Evolutionary conservation across 1,284 basidiomycete species (phyloP).

Genomic region (Meripilus lineatus): DNA sequence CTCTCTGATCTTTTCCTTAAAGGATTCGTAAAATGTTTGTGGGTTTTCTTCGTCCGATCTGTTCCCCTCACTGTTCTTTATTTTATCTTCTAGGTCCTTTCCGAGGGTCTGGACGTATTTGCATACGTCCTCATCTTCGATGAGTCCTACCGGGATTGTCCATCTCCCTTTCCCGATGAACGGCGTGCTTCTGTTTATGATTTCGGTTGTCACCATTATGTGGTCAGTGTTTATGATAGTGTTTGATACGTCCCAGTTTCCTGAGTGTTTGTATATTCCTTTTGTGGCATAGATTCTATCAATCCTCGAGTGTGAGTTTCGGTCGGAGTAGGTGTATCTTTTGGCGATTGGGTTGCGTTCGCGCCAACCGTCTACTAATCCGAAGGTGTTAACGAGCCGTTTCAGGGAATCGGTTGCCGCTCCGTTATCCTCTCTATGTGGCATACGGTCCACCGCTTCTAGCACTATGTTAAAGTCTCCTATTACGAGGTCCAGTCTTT

Average conservation of each 20-base stretch:
- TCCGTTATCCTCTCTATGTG: slow-evolving; percentile 18
- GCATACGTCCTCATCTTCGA: slow-evolving; percentile 1
- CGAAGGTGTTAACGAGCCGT: slow-evolving; percentile 17
- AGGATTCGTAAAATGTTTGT: slow-evolving; percentile 19
- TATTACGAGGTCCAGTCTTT: slow-evolving; percentile 26
- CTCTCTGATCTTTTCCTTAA: background rate
- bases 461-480: slow-evolving; percentile 42
- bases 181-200: background rate
- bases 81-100: too few species aligned
- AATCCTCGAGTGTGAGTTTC: slow-evolving; percentile 23
- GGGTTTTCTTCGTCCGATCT: slow-evolving; percentile 1
- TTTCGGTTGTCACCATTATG: slow-evolving; percentile 6
- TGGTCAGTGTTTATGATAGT: background rate
- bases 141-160: background rate
- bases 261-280: slow-evolving; percentile 12
- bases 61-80: too few species aligned
- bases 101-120: slow-evolving; percentile 8
- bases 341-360: slow-evolving; percentile 19
- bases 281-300: slow-evolving; percentile 31
- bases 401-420: slow-evolving; percentile 11
- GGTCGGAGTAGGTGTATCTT: slow-evolving; percentile 26
- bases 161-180: background rate
- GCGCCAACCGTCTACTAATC: slow-evolving; percentile 33
- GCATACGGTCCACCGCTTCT: slow-evolving; percentile 30
- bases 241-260: background rate